A percentile compares a stretch with the other conserved stretches of the same genome.
phyloP scores from a whole-genome alignment of 208 protist species.

The Acanthamoeba quina region DNA sequence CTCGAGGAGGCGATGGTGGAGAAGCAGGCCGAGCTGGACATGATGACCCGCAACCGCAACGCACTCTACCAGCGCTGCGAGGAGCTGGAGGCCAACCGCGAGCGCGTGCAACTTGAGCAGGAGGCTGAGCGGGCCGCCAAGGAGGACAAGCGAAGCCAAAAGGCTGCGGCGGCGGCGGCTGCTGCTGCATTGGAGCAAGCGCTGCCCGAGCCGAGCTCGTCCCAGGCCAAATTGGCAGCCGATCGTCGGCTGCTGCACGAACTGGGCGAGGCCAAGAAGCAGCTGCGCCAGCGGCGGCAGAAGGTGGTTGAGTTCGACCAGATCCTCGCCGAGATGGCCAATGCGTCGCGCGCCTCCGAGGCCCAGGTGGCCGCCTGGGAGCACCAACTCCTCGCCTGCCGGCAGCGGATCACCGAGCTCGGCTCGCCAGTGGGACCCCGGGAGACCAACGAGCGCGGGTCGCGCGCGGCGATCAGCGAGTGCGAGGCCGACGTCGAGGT shows the following conservation, averaged over 20 bases:
- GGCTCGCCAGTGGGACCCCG: background rate
- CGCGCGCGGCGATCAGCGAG: background rate
- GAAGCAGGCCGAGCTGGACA: background rate
- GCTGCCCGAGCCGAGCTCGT: background rate
- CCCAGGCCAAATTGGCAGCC: background rate
- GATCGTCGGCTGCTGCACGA: background rate
- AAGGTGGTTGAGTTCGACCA: background rate
- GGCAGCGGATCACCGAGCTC: background rate
- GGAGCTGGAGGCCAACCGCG: background rate
- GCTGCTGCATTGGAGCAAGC: too few species aligned
- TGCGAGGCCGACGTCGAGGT: background rate
- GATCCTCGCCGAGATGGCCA: background rate
- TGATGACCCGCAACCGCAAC: background rate
- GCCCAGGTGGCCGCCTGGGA: constrained; percentile 26
- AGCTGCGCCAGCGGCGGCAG: background rate
- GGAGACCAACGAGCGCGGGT: background rate
- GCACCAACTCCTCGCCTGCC: background rate
- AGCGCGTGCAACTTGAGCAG: background rate
- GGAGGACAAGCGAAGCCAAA: background rate
- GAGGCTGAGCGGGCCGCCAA: background rate
- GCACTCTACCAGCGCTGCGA: background rate
- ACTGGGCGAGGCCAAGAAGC: background rate
- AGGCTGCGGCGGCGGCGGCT: background rate
- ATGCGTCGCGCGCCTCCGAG: constrained; percentile 1
- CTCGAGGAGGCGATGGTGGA: background rate